Evolutionary conservation across 2,329 filamentous ascomycete genomes (phyloP), one percentile per base, ranked within the genome.

Genomic region (Hypomyces perniciosus): DNA sequence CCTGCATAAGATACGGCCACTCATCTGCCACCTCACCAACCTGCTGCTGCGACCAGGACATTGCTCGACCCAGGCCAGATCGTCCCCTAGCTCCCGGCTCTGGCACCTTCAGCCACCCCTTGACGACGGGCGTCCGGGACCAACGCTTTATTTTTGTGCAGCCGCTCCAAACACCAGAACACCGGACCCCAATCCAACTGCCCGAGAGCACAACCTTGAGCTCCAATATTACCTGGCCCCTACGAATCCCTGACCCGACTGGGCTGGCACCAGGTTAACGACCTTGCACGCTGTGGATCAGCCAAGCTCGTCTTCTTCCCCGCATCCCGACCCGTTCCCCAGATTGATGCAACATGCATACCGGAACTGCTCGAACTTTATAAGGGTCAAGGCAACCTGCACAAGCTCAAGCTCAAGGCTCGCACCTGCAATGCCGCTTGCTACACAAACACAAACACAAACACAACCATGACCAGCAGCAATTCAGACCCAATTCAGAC

Each of bases 371-470:
- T 58, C 62, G 58, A 60, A 44, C 61, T 58, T 65, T 65, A 68
- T 70, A 70, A 67, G 68, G 62, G 64, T 66, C 64, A 58, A 66
- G 59, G 55, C 64, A 59, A 64, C 65, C 65, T 62, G 59, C 57
- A 51, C 53, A 65, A 56, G 56, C 59, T 59, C 56, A 55, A 53
- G 55, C 20, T 20, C 20, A 20, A 20, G 53, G 54, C 55, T 57
- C 49, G 48, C 57, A 56, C 53, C 54, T 56, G 52, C 57, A 53
- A 59, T 62, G 58, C 20, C 59, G 52, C 52, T 41, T 55, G 53
- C 54, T 55, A 50, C 56, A 52, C 49, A 48, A 47, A 33, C 52
- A 56, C 49, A 48, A 47, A 33, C 52, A 56, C 49, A 43, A 42
- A 43, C 51, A 56, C 56, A 54, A 54, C 43, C 47, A 63, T 64